Conservation (phyloP, 345 rosid genomes). For the Moringa oleifera region DNA sequence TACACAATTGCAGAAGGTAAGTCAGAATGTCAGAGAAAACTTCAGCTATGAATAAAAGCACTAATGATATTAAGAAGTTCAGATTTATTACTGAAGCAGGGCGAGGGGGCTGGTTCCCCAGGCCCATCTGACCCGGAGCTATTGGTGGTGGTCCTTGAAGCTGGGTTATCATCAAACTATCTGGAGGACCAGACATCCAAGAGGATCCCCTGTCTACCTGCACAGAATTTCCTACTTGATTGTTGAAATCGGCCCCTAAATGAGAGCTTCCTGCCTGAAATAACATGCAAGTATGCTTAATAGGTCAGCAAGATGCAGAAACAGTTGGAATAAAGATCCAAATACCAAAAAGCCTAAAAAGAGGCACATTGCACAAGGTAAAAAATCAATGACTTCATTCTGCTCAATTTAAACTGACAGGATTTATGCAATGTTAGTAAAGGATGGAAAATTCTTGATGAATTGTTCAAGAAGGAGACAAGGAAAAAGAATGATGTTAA, state of each 20-base stretch:
- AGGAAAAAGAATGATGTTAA: no score
- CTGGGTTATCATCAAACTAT: constrained; percentile 44
- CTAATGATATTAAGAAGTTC: constrained; percentile 4
- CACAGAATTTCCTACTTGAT: constrained; percentile 49
- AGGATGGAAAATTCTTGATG: no score
- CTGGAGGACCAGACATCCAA: constrained; percentile 73
- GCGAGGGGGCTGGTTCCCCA: constrained; percentile 56
- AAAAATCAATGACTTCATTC: no score
- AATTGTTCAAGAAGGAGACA: no score
- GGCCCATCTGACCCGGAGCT: constrained; percentile 54
- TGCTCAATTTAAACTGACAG: no score
- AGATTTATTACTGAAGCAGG: constrained; percentile 47
- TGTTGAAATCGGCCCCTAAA: constrained; percentile 54
- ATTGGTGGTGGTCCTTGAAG: constrained; percentile 46
- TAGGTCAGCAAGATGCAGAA: neutral
- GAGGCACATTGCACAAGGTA: neutral
- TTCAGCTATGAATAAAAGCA: neutral
- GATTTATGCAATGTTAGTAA: no score
- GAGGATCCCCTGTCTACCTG: constrained; percentile 70
- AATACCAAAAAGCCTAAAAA: neutral
- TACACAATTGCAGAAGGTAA: constrained; percentile 23
- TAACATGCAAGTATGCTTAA: constrained; percentile 8
- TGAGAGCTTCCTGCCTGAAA: constrained; percentile 62
- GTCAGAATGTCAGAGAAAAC: neutral
- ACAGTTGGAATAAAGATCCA: neutral